Base-by-base conservation (phyloP, 306 rosid species). In the Quercus glauca region DNA sequence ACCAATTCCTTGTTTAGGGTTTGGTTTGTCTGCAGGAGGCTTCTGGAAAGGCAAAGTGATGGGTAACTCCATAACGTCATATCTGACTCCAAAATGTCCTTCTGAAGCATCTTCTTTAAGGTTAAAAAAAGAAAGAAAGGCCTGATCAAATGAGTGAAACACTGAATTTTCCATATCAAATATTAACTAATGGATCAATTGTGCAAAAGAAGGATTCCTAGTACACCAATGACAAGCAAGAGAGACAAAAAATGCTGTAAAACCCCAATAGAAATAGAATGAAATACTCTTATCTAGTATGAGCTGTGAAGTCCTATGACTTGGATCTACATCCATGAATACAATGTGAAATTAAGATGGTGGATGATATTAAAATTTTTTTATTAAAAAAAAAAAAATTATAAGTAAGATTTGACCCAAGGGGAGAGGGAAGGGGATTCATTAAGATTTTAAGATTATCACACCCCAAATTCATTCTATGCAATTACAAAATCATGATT, bases 1-100 rank as follows among this genome's bases (percentile, higher is more conserved):
- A 95, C 99, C 99, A 74, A 93, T 91, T 88, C 99, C 99, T 91
- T 91, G 99, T 84, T 93, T 93, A 55, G 99, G 99, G 76, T 95
- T 95, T 67, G 98, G 99, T 86, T 95, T 95, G 82, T 95, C 98
- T 17, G 88, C 85, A 77, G 83, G 97, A 87, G 99, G 99, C 86
- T 95, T 95, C 86, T 92, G 99, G 82, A 84, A 92, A 69, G 99
- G 97, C 80, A 95, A 80, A 84, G 76, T 90, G 76, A 95, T 59
- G 43, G 99, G 99, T 49, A 87, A 92, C 82, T 93, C 97, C 63
- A 77, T 80, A 64, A 91, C 91, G 37, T 93, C 99, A n/a, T 95
- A 95, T 87, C 93, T 91, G 20, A 95, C 99, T 88, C 94, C 79
- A 72, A 93, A 76, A 73, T 90, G 93, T 79, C 88, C 96, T 81